Base-by-base conservation (phyloP, 2,329 filamentous ascomycete genomes). In the Microsporum ferrugineum region DNA sequence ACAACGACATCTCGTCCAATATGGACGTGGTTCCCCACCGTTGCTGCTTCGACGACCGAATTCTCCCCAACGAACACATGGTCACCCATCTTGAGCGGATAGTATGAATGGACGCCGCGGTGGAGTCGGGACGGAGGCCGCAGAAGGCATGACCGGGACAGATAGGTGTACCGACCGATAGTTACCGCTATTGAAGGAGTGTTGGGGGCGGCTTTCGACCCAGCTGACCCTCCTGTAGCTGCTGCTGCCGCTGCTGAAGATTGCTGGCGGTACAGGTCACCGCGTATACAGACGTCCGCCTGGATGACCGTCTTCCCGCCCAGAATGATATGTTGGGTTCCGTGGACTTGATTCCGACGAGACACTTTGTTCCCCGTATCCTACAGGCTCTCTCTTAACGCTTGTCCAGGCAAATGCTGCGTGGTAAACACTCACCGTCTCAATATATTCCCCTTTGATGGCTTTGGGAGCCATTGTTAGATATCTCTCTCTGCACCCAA, bases 331-430 rank as follows among this genome's bases (percentile, higher is more conserved):
- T 97, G 95, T 68, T 95, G 91, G 27, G 92, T 96, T 69, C 94
- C 94, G 70, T 95, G 88, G 68, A 99, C 89, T 71, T 88, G 86
- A 64, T 90, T 89, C 67, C 90, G 90, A 66, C 94, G 89, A 43
- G 91, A 92, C 69, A 99, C 94, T 78, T 97, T 97, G 82, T 99
- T 99, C 67, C 94, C 94, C 2, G 91, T 96, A 77, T 97, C 92
- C 91, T 95, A 67, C 17, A 47, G n/a, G 17, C 14, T 45, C 55
- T 23, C 17, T 60, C 49, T 62, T 47, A 63, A 56, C 57, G 59
- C 62, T 63, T 12, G 12, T 6, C 14, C 14, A 39, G 38, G 38
- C 14, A 4, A 51, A 56, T 27, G 31, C 36, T 1, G 33, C 41
- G 10, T 39, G n/a, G 55, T 51, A 34, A 53, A 17, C 5, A 64